phyloP scores from a whole-genome alignment of 306 rosid genomes.

The Trifolium pratense region DNA sequence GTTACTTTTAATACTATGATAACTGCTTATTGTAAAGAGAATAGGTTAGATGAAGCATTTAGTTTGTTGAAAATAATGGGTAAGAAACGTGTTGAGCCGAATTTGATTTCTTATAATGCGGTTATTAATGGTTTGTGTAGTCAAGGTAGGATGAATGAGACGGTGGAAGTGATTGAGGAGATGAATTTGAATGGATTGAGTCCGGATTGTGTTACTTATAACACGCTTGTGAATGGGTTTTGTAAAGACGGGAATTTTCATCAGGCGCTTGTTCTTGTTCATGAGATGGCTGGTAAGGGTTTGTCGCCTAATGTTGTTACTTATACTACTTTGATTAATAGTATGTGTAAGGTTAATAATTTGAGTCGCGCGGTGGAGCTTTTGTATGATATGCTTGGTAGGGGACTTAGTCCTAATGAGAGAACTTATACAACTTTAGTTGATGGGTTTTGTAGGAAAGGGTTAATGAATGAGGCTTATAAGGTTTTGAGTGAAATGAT shows the following conservation, averaged over 20 bases:
- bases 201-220: slow-evolving; percentile 75
- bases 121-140: slow-evolving; percentile 77
- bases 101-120: slow-evolving; percentile 79
- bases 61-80: slow-evolving; percentile 60
- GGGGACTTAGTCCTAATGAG: slow-evolving; percentile 80
- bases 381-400: slow-evolving; percentile 65
- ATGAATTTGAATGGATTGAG: slow-evolving; percentile 64
- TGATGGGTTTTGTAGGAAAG: slow-evolving; percentile 82
- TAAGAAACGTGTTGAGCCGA: slow-evolving; percentile 61
- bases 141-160: slow-evolving; percentile 69
- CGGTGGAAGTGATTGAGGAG: slow-evolving; percentile 55
- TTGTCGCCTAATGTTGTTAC: slow-evolving; percentile 82
- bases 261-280: slow-evolving; percentile 70
- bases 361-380: slow-evolving; percentile 70
- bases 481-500: slow-evolving; percentile 71
- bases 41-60: slow-evolving; percentile 61
- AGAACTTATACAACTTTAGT: slow-evolving; percentile 78
- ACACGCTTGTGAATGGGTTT: slow-evolving; percentile 78
- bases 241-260: slow-evolving; percentile 86
- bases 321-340: slow-evolving; percentile 73
- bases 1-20: slow-evolving; percentile 81
- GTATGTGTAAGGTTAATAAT: slow-evolving; percentile 86
- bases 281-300: slow-evolving; percentile 77
- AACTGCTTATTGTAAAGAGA: slow-evolving; percentile 62
- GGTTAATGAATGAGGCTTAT: slow-evolving; percentile 69